Conservation (phyloP, 257 asterid genomes). For the Salvia miltiorrhiza region DNA sequence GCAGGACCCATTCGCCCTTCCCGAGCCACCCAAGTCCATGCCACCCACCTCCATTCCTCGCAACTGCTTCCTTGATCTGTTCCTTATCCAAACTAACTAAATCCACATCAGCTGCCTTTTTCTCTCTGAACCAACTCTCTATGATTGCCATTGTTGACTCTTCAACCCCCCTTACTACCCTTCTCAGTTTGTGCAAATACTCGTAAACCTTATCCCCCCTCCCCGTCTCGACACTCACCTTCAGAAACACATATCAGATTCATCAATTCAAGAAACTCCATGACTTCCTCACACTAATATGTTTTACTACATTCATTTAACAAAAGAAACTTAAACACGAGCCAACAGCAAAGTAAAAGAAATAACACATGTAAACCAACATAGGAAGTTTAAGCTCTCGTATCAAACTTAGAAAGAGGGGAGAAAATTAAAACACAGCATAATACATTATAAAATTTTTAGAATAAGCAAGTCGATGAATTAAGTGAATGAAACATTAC, state of each 20-base stretch:
- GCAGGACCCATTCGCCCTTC: conserved; percentile 64
- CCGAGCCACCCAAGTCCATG: conserved; percentile 96
- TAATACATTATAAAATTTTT: neutral
- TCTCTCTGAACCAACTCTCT: conserved; percentile 66
- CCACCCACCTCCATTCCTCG: conserved; percentile 89
- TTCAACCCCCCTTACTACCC: conserved; percentile 41
- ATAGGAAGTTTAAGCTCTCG: neutral
- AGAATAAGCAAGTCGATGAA: neutral
- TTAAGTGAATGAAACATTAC: neutral
- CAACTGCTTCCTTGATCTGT: conserved; percentile 54
- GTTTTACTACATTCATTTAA: too few relatives aligned
- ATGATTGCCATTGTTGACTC: conserved; percentile 54
- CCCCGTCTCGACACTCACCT: conserved; percentile 68
- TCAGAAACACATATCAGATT: conserved; percentile 14
- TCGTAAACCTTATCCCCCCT: conserved; percentile 69
- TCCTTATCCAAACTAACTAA: conserved; percentile 30
- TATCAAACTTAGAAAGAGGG: neutral
- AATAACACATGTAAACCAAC: neutral
- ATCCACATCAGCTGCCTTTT: conserved; percentile 51
- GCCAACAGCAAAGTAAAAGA: too few relatives aligned
- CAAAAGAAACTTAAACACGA: too few relatives aligned
- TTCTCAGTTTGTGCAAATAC: conserved; percentile 80
- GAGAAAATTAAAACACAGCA: neutral
- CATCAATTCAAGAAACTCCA: neutral
- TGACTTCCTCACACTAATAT: neutral